Evolutionary conservation across 1,284 basidiomycete species (phyloP).

Genomic region (Schizopora paradoxa): DNA sequence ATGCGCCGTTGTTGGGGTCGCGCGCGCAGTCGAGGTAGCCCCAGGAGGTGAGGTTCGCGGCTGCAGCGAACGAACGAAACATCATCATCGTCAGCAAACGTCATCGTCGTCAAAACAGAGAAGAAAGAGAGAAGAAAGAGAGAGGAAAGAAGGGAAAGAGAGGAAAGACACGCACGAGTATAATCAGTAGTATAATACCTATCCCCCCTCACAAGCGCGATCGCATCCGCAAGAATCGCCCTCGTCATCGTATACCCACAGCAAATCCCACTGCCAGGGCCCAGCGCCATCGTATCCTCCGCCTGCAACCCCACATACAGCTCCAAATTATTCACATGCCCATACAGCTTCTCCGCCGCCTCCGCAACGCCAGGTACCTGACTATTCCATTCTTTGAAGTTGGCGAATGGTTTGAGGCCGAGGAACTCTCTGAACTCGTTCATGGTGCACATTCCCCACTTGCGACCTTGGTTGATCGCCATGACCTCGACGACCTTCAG

Average conservation of each 20-base stretch:
- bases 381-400: conserved; percentile 53
- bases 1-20: conserved; percentile 24
- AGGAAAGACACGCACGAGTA: conserved; percentile 26
- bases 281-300: conserved; percentile 49
- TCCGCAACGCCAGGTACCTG: conserved; percentile 41
- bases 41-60: conserved; percentile 25
- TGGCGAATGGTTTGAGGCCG: conserved; percentile 37
- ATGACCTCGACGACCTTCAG: conserved; percentile 43
- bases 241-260: conserved; percentile 46
- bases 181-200: conserved; percentile 32
- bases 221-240: conserved; percentile 45
- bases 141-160: background rate
- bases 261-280: conserved; percentile 42
- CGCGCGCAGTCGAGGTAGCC: conserved; percentile 26
- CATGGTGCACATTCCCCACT: conserved; percentile 39
- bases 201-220: conserved; percentile 40
- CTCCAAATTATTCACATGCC: conserved; percentile 48
- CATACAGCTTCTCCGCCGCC: conserved; percentile 46
- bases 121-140: background rate
- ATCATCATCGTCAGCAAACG: conserved; percentile 40
- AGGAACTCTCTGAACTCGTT: conserved; percentile 55
- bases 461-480: conserved; percentile 38
- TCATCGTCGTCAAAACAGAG: too few species aligned
- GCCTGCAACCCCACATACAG: conserved; percentile 34
- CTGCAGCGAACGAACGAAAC: conserved; percentile 40